Base-by-base conservation (phyloP, 345 rosid species). In the Eucalyptus urophylla region DNA sequence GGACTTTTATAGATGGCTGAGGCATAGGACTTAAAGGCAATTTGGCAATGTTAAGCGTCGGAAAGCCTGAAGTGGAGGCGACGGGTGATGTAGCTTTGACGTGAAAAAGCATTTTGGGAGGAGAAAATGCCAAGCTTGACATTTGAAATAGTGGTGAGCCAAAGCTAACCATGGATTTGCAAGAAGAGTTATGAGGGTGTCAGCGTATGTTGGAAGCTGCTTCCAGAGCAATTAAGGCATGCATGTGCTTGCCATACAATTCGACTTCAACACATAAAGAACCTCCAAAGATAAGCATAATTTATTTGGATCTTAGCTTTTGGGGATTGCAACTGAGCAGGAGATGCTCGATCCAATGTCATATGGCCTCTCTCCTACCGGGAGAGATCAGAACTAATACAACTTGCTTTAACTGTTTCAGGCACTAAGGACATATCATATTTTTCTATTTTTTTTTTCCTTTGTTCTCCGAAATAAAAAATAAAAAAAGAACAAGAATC, bases 191-290 rank as follows among this genome's bases (percentile, higher is more conserved):
- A 45, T 5, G 45, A 51, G 16, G 49, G 31, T 51, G 87, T 80
- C 69, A 27, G 60, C 80, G 60, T 69, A 22, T 40, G 69, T 67
- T 83, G 49, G 72, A 88, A 86, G 89, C 88, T 67, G 92, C 92
- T 92, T 92, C 40, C 45, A 33, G 60, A 37, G 89, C 19, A 89
- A 88, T 90, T 90, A 92, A 88, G 88, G 92, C 86, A 86, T 62
- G 88, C 91, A 92, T 89, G 69, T 90, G 87, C 88, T 80, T 90
- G 86, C 86, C 91, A 67, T 54, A 33, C 49, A 54, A 27, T 10
- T 56, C 29, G 81, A 80, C 50, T 86, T 45, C 43, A 45, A 49
- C 43, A 43, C 19, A 69, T 76, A 6, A 11, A 76, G 88, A 56
- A 21, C 53, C 51, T 19, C 22, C 49, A 5, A 27, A 60, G 49